A percentile compares a stretch with the other conserved stretches of the same genome.
Conservation (phyloP, 2,329 filamentous ascomycete genomes). For the Boeremia exigua region DNA sequence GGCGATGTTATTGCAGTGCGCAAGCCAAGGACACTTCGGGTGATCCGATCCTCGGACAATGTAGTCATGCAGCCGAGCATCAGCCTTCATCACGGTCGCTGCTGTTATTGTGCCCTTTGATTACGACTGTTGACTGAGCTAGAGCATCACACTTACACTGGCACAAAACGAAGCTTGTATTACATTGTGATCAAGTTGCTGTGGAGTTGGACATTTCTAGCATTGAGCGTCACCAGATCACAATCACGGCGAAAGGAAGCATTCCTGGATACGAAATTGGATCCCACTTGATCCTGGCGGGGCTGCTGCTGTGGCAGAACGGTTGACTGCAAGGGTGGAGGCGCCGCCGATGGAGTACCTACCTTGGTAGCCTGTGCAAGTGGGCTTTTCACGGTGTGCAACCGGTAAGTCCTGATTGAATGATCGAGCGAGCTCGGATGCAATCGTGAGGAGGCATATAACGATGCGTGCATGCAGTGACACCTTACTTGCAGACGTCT, state of each 20-base stretch:
- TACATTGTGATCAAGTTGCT: constrained; percentile 2
- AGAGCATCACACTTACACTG: not conserved
- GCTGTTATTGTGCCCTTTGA: not conserved
- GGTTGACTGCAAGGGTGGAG: constrained; percentile 12
- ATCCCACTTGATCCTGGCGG: constrained; percentile 2
- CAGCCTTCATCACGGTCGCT: not conserved
- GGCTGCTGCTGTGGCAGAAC: constrained; percentile 1
- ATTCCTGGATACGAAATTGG: constrained; percentile 9
- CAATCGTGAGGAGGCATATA: not conserved
- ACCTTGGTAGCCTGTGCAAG: not conserved
- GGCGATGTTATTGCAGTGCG: not conserved
- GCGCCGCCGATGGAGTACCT: constrained; percentile 1
- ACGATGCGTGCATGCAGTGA: constrained; percentile 12
- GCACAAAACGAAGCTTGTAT: constrained; percentile 1
- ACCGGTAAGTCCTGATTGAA: not conserved
- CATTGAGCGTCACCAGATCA: not conserved
- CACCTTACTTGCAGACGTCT: constrained; percentile 15
- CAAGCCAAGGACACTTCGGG: not conserved
- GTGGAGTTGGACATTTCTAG: not conserved
- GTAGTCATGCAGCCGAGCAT: constrained; percentile 11
- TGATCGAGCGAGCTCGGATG: constrained; percentile 1
- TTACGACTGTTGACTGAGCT: not conserved
- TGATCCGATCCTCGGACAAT: constrained; percentile 6
- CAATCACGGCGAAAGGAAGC: constrained; percentile 1
- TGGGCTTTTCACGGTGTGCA: not conserved